Evolutionary conservation across 352 stramenopile genomes (phyloP).

Genomic region (Globisporangium cederbergense): DNA sequence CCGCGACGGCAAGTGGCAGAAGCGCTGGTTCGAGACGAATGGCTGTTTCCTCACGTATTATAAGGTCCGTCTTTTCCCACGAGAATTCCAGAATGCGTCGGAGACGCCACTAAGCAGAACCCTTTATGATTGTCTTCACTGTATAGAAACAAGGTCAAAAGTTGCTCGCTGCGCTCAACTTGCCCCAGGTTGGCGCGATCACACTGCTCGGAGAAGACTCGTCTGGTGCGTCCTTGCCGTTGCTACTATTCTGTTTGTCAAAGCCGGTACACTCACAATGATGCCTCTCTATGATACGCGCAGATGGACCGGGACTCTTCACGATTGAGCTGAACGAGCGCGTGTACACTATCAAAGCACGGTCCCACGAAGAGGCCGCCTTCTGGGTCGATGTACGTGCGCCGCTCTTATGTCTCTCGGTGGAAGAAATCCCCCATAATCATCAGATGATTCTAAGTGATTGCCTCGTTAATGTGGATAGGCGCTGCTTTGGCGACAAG

Average conservation of each 20-base stretch:
- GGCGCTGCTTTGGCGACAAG: constrained; percentile 81
- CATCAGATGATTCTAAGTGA: neutral
- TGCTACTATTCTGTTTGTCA: neutral
- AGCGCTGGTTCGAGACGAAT: constrained; percentile 98
- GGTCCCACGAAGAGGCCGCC: constrained; percentile 78
- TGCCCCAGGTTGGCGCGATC: constrained; percentile 90
- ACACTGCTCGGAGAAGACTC: constrained; percentile 69
- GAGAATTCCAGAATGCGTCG: too few relatives aligned
- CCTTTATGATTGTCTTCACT: neutral
- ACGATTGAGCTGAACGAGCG: constrained; percentile 89
- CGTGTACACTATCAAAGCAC: constrained; percentile 89
- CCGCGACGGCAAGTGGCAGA: constrained; percentile 95
- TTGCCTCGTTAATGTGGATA: constrained; percentile 10
- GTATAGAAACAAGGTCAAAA: constrained; percentile 90
- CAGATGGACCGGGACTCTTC: constrained; percentile 82
- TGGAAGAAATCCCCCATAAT: neutral
- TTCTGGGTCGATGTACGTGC: constrained; percentile 80
- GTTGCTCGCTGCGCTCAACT: constrained; percentile 90
- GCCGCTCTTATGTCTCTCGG: neutral
- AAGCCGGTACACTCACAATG: neutral
- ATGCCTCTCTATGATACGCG: neutral
- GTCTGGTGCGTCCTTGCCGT: constrained; percentile 28
- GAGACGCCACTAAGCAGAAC: neutral
- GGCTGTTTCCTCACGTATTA: constrained; percentile 98
- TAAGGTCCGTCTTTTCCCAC: constrained; percentile 68